Evolutionary conservation across 108 stramenopile species (phyloP).

Genomic region (Nannochloropsis gaditana): DNA sequence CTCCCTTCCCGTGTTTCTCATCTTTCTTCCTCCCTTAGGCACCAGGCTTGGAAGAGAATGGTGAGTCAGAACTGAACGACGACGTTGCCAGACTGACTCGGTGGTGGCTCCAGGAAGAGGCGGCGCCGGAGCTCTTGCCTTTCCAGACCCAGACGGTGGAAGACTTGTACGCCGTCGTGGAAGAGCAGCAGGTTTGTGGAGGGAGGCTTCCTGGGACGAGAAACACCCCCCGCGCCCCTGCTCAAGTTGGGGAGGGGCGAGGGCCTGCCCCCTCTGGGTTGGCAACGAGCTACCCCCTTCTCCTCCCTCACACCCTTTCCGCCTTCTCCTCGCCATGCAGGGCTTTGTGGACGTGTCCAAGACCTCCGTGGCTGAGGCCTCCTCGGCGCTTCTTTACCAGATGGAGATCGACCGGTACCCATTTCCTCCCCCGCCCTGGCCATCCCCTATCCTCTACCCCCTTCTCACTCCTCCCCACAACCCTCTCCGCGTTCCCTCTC

Average conservation of each 20-base stretch:
- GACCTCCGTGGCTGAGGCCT: neutral
- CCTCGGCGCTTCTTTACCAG: neutral
- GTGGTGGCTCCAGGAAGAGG: conserved; percentile 13
- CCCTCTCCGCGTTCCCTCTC: no score
- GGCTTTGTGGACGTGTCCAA: neutral
- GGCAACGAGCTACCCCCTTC: neutral
- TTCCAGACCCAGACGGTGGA: neutral
- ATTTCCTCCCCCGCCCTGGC: no score
- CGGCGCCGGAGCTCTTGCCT: neutral
- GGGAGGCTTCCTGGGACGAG: neutral
- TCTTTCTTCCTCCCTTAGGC: neutral
- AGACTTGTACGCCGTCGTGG: neutral
- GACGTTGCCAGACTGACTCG: neutral
- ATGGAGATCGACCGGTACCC: neutral
- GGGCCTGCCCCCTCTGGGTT: neutral
- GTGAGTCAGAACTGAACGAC: neutral
- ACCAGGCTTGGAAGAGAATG: neutral
- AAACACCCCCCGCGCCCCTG: neutral
- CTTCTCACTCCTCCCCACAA: neutral
- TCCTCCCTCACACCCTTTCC: neutral
- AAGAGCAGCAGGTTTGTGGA: neutral
- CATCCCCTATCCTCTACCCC: no score
- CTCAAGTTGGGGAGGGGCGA: neutral
- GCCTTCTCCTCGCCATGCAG: neutral
- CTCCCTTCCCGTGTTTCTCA: neutral